phyloP scores from a whole-genome alignment of 2,329 filamentous ascomycete species.

The Mycogone perniciosa region DNA sequence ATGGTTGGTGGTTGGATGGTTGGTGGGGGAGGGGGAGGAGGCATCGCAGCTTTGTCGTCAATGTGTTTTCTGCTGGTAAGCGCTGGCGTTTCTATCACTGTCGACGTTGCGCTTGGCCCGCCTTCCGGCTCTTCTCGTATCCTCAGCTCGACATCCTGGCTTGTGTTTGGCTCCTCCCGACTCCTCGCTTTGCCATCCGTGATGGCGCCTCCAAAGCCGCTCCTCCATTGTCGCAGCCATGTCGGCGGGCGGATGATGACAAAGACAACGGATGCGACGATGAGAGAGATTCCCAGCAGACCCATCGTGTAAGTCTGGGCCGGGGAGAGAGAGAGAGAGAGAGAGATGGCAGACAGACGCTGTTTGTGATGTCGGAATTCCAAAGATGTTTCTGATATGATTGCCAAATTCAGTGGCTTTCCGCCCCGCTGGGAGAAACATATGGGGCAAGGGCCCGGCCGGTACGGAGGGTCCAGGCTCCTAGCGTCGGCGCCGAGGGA shows the following conservation, averaged over 20 bases:
- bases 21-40: conserved; percentile 31
- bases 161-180: not conserved
- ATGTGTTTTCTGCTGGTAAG: conserved; percentile 20
- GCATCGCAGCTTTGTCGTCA: conserved; percentile 24
- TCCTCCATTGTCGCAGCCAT: conserved; percentile 34
- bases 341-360: not conserved
- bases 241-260: conserved; percentile 48
- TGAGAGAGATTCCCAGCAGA: conserved; percentile 54
- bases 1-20: conserved; percentile 21
- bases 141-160: conserved; percentile 3
- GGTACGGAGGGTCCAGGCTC: too few species aligned
- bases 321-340: too few species aligned
- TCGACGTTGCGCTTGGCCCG: not conserved
- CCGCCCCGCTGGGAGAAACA: too few species aligned
- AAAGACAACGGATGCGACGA: conserved; percentile 54
- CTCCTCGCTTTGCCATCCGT: conserved; percentile 8
- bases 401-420: not conserved
- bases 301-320: conserved; percentile 36
- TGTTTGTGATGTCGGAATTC: not conserved
- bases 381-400: not conserved
- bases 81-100: not conserved
- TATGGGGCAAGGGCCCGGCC: too few species aligned
- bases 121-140: not conserved
- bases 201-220: conserved; percentile 7
- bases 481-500: too few species aligned